These are phyloP conservation scores for Schwanniomyces polymorphus DNA, from an alignment of 805 yeast genomes.

Conservation along the genomic window DNA sequence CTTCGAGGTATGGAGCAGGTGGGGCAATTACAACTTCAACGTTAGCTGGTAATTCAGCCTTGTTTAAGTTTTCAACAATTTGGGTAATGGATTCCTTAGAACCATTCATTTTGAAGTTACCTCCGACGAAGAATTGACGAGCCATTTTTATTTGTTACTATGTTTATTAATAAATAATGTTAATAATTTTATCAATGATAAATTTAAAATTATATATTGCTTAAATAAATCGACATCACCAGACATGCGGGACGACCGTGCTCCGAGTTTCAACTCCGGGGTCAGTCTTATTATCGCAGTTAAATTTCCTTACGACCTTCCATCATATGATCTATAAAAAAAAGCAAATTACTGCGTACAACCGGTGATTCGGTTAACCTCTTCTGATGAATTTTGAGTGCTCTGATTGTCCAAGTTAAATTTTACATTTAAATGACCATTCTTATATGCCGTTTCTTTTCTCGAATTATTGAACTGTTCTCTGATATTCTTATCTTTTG, in stretches of 20 bases:
- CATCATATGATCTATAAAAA: not conserved
- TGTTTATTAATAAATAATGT: not conserved
- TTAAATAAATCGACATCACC: constrained; percentile 2
- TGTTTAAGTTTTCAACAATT: constrained; percentile 82
- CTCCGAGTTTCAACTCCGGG: constrained; percentile 7
- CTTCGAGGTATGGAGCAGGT: constrained; percentile 87
- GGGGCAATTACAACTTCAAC: constrained; percentile 96
- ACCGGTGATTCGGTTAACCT: not conserved
- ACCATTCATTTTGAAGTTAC: constrained; percentile 99
- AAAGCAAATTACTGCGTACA: not conserved
- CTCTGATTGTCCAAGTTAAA: constrained; percentile 29
- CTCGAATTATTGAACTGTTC: constrained; percentile 27
- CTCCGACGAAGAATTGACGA: constrained; percentile 96
- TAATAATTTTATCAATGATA: not conserved
- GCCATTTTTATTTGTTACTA: constrained; percentile 46
- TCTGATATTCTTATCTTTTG: constrained; percentile 43
- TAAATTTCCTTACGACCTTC: not conserved
- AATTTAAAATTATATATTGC: not conserved
- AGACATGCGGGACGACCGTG: constrained; percentile 7
- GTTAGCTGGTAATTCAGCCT: constrained; percentile 68
- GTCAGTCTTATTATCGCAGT: not conserved
- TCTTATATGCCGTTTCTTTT: not conserved
- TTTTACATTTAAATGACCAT: constrained; percentile 9
- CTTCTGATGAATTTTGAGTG: constrained; percentile 20
- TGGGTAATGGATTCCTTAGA: constrained; percentile 78